Conservation (phyloP, 208 protist species). For the Histomonas meleagridis region DNA sequence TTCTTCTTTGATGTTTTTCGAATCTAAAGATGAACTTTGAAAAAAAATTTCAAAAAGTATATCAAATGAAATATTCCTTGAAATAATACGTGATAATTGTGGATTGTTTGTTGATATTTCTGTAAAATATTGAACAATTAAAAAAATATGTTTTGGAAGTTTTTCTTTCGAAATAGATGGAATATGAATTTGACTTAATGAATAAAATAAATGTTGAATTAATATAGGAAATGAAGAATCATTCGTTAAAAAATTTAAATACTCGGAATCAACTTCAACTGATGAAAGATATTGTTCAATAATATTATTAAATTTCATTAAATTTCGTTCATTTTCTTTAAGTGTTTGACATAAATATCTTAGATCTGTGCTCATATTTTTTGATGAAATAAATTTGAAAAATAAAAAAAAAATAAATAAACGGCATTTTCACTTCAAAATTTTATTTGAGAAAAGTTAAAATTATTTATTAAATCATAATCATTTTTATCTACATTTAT, state of each 20-base stretch:
- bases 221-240: conserved; percentile 25
- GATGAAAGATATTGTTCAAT: neutral
- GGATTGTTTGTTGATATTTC: neutral
- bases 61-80: neutral
- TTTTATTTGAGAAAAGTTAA: no score
- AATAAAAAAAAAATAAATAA: no score
- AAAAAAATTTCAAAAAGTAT: neutral
- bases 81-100: neutral
- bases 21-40: neutral
- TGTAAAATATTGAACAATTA: neutral
- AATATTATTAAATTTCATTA: neutral
- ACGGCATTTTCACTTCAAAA: no score
- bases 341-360: neutral
- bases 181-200: neutral
- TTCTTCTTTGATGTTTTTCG: neutral
- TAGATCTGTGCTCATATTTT: conserved; percentile 1
- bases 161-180: neutral
- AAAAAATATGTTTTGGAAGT: neutral
- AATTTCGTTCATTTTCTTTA: neutral
- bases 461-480: no score
- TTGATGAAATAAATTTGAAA: no score
- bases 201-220: neutral
- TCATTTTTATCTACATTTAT: no score
- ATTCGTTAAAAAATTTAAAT: neutral
- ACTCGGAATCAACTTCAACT: neutral